Percentiles rank a stretch among this genome's conserved stretches.
phyloP scores from a whole-genome alignment of 2,329 filamentous ascomycete species.

The Trichoderma semiorbis region DNA sequence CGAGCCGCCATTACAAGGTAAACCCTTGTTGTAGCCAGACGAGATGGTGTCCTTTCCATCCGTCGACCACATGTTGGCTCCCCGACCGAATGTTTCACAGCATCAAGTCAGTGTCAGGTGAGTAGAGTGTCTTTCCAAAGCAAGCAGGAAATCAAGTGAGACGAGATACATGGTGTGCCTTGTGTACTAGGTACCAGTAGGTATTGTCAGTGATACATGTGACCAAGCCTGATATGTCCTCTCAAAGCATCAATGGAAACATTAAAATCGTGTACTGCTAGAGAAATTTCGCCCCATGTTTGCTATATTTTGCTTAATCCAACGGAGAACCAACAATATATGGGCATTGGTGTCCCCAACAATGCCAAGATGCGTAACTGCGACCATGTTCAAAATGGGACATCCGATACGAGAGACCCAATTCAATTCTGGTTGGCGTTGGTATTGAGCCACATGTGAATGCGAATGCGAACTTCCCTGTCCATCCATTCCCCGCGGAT shows the following conservation, averaged over 20 bases:
- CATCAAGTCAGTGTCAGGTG: background rate
- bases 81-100: background rate
- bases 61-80: background rate
- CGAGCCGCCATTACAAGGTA: background rate
- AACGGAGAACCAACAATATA: background rate
- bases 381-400: background rate
- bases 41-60: background rate
- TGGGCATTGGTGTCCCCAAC: background rate
- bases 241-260: too few species aligned
- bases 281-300: background rate
- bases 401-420: background rate
- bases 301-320: background rate
- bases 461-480: background rate
- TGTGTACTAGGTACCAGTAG: too few species aligned
- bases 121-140: background rate
- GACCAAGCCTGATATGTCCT: too few species aligned
- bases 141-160: background rate
- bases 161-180: background rate
- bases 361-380: background rate
- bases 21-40: background rate
- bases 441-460: background rate
- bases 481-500: background rate
- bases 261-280: background rate
- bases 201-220: background rate
- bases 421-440: background rate